These are phyloP conservation scores for Lasiodiplodia gonubiensis DNA, from an alignment of 2,329 filamentous ascomycete genomes.

Conservation along the genomic window DNA sequence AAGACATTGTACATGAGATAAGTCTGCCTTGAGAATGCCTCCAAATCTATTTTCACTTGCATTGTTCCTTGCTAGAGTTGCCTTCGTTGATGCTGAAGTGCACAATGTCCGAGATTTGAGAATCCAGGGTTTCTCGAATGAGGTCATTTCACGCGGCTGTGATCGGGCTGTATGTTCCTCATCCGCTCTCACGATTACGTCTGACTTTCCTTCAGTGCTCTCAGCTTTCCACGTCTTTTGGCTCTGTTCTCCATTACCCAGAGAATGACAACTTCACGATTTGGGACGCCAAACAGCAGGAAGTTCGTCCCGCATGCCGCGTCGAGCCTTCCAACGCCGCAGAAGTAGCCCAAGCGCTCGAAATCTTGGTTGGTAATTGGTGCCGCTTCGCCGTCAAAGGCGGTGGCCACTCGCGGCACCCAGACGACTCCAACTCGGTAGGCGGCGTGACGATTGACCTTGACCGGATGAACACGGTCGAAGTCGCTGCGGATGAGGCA, in stretches of 20 bases:
- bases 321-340: neutral
- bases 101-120: neutral
- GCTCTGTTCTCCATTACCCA: neutral
- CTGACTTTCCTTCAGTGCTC: neutral
- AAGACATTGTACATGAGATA: too few relatives aligned
- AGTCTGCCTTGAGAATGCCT: too few relatives aligned
- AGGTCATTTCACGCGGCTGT: neutral
- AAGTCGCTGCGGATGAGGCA: conserved; percentile 36
- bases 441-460: conserved; percentile 43
- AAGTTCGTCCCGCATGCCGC: neutral
- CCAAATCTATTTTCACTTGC: neutral
- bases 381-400: conserved; percentile 3
- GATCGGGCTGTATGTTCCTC: neutral
- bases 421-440: conserved; percentile 29
- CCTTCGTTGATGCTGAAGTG: neutral
- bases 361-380: neutral
- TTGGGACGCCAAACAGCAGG: conserved; percentile 6
- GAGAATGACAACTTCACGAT: conserved; percentile 1
- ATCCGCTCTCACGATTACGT: neutral
- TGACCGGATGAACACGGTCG: conserved; percentile 35
- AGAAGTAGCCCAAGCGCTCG: neutral
- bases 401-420: neutral
- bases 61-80: neutral
- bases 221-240: neutral
- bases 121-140: neutral